phyloP scores from a whole-genome alignment of 768 basidiomycete genomes.

The Russula lepida region DNA sequence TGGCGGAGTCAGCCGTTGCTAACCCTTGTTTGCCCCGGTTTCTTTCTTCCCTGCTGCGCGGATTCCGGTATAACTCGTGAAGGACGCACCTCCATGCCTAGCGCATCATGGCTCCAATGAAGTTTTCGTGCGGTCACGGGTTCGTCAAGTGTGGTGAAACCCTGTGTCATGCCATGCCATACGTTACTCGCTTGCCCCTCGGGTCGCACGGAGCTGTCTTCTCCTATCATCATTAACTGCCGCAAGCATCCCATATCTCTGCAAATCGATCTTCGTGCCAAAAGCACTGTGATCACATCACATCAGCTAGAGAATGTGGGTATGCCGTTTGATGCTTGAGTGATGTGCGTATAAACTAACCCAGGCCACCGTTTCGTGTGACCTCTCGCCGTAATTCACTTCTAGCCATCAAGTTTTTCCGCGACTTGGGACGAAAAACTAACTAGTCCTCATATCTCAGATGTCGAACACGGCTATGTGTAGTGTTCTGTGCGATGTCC shows the following conservation, averaged over 20 bases:
- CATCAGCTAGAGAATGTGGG: background rate
- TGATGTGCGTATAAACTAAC: background rate
- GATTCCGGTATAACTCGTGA: background rate
- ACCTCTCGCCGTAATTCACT: background rate
- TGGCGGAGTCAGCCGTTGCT: background rate
- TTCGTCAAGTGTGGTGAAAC: background rate
- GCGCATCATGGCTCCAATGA: background rate
- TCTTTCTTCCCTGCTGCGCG: background rate
- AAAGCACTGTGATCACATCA: background rate
- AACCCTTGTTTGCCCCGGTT: background rate
- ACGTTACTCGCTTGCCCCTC: background rate
- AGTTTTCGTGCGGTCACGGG: background rate
- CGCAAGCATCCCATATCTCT: background rate
- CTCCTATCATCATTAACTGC: background rate
- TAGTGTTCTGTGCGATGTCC: background rate
- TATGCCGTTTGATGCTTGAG: background rate
- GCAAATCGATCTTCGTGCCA: background rate
- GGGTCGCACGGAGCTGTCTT: background rate
- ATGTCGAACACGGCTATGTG: background rate
- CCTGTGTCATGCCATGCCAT: background rate
- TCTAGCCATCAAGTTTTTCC: background rate
- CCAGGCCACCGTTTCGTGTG: background rate
- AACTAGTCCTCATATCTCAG: background rate
- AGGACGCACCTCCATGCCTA: background rate
- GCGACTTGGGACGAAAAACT: background rate